Evolutionary conservation across 768 basidiomycete genomes (phyloP).

Genomic region (Podaxis rugospora): DNA sequence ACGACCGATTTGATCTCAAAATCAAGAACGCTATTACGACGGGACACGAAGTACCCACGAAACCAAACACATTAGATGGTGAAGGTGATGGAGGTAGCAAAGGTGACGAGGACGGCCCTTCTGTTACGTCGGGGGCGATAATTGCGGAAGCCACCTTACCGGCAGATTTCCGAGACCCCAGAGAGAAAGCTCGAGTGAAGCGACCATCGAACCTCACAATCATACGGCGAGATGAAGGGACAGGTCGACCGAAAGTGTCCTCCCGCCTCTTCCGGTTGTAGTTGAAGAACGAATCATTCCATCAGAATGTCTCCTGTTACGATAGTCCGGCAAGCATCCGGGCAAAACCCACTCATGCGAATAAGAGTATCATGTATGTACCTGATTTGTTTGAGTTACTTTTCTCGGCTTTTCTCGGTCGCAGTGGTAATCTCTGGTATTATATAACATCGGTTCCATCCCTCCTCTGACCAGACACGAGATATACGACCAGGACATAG

Average conservation of each 20-base stretch:
- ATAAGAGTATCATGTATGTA: background rate
- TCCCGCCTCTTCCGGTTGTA: conserved; percentile 27
- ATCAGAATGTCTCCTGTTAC: background rate
- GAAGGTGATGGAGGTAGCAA: background rate
- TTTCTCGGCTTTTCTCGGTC: background rate
- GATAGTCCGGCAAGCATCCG: background rate
- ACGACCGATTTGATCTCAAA: conserved; percentile 52
- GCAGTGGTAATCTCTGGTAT: background rate
- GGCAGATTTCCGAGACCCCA: conserved; percentile 24
- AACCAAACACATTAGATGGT: background rate
- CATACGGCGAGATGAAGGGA: conserved; percentile 9
- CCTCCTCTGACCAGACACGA: background rate
- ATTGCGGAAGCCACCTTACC: conserved; percentile 12
- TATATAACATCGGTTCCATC: background rate
- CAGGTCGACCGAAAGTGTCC: conserved; percentile 5
- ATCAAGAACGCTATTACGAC: conserved; percentile 51
- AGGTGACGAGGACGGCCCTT: background rate
- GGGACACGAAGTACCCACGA: conserved; percentile 15
- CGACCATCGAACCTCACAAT: conserved; percentile 20
- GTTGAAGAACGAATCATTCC: background rate
- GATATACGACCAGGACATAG: background rate
- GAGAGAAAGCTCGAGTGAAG: conserved; percentile 29
- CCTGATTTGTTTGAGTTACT: background rate
- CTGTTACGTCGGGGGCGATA: conserved; percentile 3
- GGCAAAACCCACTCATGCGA: too few species aligned